A percentile compares a stretch with the other conserved stretches of the same genome.
Conservation (phyloP, 164 flowering plant genomes). For the Macadamia tetraphylla region DNA sequence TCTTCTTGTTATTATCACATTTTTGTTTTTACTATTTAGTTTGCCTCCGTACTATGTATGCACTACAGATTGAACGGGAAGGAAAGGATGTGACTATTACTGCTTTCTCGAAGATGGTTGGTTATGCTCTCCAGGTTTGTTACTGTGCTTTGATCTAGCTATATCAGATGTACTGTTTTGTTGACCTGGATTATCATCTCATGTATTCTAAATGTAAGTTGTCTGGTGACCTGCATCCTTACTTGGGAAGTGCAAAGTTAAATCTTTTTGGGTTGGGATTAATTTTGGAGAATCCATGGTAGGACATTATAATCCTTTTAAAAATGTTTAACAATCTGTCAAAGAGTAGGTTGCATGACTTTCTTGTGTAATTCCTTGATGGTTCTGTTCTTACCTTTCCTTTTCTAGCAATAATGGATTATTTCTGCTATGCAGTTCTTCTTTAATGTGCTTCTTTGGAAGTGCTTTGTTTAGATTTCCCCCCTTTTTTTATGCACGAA, state of each 20-base stretch:
- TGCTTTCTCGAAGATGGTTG: conserved; percentile 93
- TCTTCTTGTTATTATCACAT: background rate
- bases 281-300: background rate
- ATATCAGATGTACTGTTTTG: background rate
- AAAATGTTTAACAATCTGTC: too few species aligned
- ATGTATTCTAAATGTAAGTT: background rate
- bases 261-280: background rate
- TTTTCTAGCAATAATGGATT: too few species aligned
- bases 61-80: conserved; percentile 67
- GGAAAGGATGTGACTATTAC: conserved; percentile 85
- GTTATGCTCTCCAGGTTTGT: conserved; percentile 79
- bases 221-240: background rate
- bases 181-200: background rate
- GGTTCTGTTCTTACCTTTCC: too few species aligned
- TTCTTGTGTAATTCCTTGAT: too few species aligned
- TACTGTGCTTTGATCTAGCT: background rate
- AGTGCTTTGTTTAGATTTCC: too few species aligned
- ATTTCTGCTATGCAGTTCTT: too few species aligned
- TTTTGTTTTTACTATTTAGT: background rate
- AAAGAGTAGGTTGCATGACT: too few species aligned
- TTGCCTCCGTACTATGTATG: background rate
- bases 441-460: too few species aligned
- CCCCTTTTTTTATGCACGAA: too few species aligned
- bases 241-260: background rate
- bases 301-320: background rate